These are phyloP conservation scores for Penicillium longicatenatum DNA, from an alignment of 495 filamentous ascomycete species.

Conservation along the genomic window DNA sequence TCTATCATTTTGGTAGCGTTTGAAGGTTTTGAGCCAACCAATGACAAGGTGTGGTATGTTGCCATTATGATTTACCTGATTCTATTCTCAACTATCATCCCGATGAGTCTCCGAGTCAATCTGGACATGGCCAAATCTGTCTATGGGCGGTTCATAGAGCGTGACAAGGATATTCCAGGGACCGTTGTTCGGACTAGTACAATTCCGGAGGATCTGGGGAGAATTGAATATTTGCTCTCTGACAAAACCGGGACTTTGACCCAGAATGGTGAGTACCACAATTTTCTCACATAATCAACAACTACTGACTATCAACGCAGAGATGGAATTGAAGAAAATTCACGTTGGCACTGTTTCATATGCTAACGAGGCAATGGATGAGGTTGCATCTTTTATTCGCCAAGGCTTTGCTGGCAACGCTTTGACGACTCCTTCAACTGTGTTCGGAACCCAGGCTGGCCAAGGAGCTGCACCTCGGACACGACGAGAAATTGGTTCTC, in stretches of 20 bases:
- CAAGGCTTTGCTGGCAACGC: slow-evolving; percentile 70
- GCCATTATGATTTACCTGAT: slow-evolving; percentile 95
- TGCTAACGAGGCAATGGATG: slow-evolving; percentile 97
- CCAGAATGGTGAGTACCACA: slow-evolving; percentile 65
- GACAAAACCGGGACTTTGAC: slow-evolving; percentile 98
- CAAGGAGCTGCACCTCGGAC: slow-evolving; percentile 71
- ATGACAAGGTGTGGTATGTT: slow-evolving; percentile 78
- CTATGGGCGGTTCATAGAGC: slow-evolving; percentile 94
- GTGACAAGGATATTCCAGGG: slow-evolving; percentile 83
- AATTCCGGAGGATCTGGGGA: slow-evolving; percentile 93
- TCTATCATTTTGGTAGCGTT: slow-evolving; percentile 89
- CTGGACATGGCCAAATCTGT: slow-evolving; percentile 96
- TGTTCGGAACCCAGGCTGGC: slow-evolving; percentile 57
- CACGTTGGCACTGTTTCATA: slow-evolving; percentile 98
- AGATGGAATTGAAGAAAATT: slow-evolving; percentile 99
- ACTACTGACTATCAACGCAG: slow-evolving; percentile 35
- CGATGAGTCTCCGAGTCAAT: slow-evolving; percentile 94
- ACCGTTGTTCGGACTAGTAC: slow-evolving; percentile 96
- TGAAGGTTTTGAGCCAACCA: slow-evolving; percentile 72
- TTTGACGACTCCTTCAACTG: slow-evolving; percentile 75
- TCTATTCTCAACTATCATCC: slow-evolving; percentile 98
- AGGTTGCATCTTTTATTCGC: slow-evolving; percentile 80
- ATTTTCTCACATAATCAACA: slow-evolving; percentile 7
- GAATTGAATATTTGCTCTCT: slow-evolving; percentile 94
- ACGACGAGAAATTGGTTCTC: slow-evolving; percentile 86